Evolutionary conservation across 805 yeast species (phyloP).

Genomic region (Kurtzmaniella fragi): DNA sequence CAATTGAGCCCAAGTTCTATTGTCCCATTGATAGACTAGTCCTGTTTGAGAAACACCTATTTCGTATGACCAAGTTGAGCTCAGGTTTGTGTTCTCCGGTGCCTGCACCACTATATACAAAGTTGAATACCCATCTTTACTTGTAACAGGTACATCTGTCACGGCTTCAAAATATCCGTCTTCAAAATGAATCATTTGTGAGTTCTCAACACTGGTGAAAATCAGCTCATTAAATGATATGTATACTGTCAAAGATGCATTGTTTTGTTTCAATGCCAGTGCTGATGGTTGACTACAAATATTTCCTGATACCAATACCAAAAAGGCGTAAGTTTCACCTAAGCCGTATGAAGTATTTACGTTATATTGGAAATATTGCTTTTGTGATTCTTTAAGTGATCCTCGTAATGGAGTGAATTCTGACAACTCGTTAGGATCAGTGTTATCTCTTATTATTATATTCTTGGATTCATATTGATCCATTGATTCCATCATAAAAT

Average conservation of each 20-base stretch:
- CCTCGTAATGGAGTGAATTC: neutral
- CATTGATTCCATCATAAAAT: no score
- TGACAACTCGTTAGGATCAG: neutral
- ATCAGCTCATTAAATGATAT: constrained; percentile 33
- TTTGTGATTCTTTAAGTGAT: constrained; percentile 28
- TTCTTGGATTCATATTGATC: no score
- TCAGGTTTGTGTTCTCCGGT: constrained; percentile 31
- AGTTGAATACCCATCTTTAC: constrained; percentile 8
- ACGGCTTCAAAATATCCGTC: constrained; percentile 37
- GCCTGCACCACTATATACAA: constrained; percentile 37
- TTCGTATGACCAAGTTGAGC: constrained; percentile 55
- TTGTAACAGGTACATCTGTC: constrained; percentile 25
- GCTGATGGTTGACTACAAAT: constrained; percentile 37
- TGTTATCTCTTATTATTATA: no score
- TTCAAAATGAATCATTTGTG: constrained; percentile 23
- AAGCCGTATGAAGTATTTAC: constrained; percentile 43
- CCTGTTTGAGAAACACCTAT: constrained; percentile 62
- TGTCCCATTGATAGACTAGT: constrained; percentile 67
- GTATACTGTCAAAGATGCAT: constrained; percentile 30
- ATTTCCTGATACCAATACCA: constrained; percentile 49
- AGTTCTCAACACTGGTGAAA: constrained; percentile 22
- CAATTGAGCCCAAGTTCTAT: constrained; percentile 46
- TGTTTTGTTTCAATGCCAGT: constrained; percentile 10
- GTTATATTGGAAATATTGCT: constrained; percentile 38
- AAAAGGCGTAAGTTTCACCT: constrained; percentile 41